Base-by-base conservation (phyloP, 495 filamentous ascomycete genomes). In the Stereocaulon alpinum region DNA sequence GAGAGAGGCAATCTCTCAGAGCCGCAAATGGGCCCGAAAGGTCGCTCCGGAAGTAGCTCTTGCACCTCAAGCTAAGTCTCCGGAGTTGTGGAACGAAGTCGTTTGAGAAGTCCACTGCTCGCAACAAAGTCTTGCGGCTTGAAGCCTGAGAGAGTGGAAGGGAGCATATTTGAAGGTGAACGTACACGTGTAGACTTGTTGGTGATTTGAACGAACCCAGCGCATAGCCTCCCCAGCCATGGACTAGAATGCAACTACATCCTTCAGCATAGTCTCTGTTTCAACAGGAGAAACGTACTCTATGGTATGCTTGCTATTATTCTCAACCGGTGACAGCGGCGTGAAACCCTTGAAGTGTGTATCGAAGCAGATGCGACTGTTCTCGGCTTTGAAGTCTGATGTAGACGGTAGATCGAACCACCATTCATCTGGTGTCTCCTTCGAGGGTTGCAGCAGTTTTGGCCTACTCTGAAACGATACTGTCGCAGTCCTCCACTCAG, bases 201-300 rank as follows among this genome's bases (percentile, higher is more conserved):
- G 43, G 56, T 20, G 64, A 55, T 45, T 61, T 65, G 54, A 66
- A 68, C 1, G 66, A 68, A 4, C 65, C 62, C 55, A 67, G 60
- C 1, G 66, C 65, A 63, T 68, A 65, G 37, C 66, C 66, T 18
- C 55, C 66, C 34, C 65, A 52, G 27, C 66, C 65, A 12, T 59
- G 45, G 5, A 68, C 59, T 1, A 66, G 63, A 44, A 69, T 40
- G 58, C 61, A 54, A 53, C 68, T 70, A 54, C 18, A 11, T 29
- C 41, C 5, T 2, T 60, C 6, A 41, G 44, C 1, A 29, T 22
- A 49, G 47, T 5, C 14, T 30, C 11, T 49, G 20, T 14, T 27
- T 27, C 20, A 20, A 49, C n/a, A n/a, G n/a, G 29, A 4, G 15
- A 3, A 0, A 0, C 45, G 15, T 4, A 49, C 20, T 30, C 45